Percentiles rank a stretch among this genome's conserved stretches.
Evolutionary conservation across 768 basidiomycete species (phyloP).

Genomic region (Boletales sp.): DNA sequence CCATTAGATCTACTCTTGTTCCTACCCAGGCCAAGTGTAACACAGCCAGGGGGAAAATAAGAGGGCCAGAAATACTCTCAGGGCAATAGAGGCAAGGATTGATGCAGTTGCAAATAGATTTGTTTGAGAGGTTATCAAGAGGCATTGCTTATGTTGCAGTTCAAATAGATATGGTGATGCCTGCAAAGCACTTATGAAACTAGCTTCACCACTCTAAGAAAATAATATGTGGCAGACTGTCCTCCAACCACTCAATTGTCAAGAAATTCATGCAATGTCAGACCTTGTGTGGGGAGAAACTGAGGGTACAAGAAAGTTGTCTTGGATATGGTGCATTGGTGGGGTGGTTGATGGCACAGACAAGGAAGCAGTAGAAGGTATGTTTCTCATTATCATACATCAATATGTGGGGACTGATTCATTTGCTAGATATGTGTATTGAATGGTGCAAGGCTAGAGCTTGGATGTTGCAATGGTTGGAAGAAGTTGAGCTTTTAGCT

Average conservation of each 20-base stretch:
- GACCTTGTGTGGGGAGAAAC: constrained; percentile 1
- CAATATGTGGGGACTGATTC: too few species aligned
- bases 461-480: constrained; percentile 10
- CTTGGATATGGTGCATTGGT: constrained; percentile 9
- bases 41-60: constrained; percentile 8
- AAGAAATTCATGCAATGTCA: neutral
- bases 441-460: constrained; percentile 16
- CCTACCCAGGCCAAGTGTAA: too few species aligned
- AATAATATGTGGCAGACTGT: neutral
- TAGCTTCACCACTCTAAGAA: neutral
- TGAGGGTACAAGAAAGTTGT: constrained; percentile 5
- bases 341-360: neutral
- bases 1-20: too few species aligned
- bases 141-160: too few species aligned
- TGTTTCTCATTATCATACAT: too few species aligned
- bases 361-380: neutral
- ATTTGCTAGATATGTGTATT: constrained; percentile 6
- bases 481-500: constrained; percentile 20
- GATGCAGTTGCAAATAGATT: neutral
- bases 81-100: neutral
- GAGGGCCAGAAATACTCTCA: neutral
- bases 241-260: neutral
- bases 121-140: too few species aligned
- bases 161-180: neutral
- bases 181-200: neutral